Evolutionary conservation across 306 rosid species (phyloP).

Genomic region (Erythrophleum fordii): DNA sequence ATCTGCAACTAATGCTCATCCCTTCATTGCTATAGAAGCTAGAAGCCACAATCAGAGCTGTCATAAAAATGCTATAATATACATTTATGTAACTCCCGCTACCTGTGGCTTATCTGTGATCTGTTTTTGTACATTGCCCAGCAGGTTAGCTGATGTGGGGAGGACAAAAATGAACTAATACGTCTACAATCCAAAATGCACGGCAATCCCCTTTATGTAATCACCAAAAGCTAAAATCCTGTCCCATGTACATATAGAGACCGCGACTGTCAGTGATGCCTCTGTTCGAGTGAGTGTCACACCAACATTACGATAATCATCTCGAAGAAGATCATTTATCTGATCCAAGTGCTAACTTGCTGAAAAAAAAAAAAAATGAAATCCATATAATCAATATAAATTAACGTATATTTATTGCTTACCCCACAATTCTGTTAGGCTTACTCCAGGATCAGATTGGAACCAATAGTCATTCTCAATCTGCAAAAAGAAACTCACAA

Average conservation of each 20-base stretch:
- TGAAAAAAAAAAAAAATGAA: slow-evolving; percentile 17
- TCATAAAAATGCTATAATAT: neutral
- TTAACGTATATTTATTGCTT: too few relatives aligned
- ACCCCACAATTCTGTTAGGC: too few relatives aligned
- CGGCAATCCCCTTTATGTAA: slow-evolving; percentile 29
- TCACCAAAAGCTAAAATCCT: slow-evolving; percentile 32
- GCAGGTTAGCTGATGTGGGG: too few relatives aligned
- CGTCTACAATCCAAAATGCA: slow-evolving; percentile 34
- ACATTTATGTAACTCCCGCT: neutral
- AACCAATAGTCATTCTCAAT: too few relatives aligned
- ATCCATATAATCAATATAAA: too few relatives aligned
- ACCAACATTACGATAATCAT: slow-evolving; percentile 22
- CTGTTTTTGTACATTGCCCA: neutral
- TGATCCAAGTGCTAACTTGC: slow-evolving; percentile 42
- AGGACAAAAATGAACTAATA: slow-evolving; percentile 24
- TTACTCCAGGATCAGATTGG: too few relatives aligned
- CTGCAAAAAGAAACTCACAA: too few relatives aligned
- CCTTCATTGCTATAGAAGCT: neutral
- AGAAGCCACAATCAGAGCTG: neutral
- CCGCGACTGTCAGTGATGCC: slow-evolving; percentile 25
- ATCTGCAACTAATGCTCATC: neutral
- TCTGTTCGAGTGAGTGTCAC: slow-evolving; percentile 5
- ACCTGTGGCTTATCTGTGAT: neutral
- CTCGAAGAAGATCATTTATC: slow-evolving; percentile 31
- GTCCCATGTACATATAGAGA: slow-evolving; percentile 37